Conservation (phyloP, 2,329 filamentous ascomycete species). For the Aspergillus hiratsukae region DNA sequence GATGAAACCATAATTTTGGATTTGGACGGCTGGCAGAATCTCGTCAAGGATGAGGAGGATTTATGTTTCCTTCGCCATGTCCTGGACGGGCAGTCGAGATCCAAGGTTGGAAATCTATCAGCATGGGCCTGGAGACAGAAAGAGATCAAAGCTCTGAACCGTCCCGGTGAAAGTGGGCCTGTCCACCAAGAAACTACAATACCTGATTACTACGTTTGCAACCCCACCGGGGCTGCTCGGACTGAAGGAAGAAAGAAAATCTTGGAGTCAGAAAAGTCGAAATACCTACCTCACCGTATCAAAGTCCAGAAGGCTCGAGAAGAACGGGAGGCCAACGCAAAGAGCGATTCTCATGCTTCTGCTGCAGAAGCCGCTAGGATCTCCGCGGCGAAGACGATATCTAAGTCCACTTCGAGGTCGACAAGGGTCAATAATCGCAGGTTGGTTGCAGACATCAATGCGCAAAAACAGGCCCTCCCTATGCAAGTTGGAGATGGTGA, state of each 20-base stretch:
- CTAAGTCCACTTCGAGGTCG: constrained; percentile 85
- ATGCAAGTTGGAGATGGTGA: constrained; percentile 77
- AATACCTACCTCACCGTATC: constrained; percentile 95
- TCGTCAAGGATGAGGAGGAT: constrained; percentile 67
- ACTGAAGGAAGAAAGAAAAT: constrained; percentile 96
- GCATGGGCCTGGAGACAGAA: constrained; percentile 70
- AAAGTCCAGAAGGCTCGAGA: constrained; percentile 89
- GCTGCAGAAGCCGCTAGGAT: constrained; percentile 69
- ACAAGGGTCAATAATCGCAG: constrained; percentile 95
- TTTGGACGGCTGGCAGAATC: constrained; percentile 65
- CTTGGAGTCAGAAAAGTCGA: constrained; percentile 93
- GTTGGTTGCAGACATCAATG: constrained; percentile 88
- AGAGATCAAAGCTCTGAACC: constrained; percentile 66
- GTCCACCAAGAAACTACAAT: constrained; percentile 52
- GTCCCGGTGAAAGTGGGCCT: constrained; percentile 52
- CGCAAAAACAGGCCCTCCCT: constrained; percentile 72
- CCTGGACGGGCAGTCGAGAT: constrained; percentile 44
- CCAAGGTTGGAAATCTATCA: constrained; percentile 53
- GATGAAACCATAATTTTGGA: constrained; percentile 61
- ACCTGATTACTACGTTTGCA: constrained; percentile 75
- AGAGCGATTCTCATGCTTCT: constrained; percentile 60
- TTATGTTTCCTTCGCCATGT: constrained; percentile 53
- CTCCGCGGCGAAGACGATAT: constrained; percentile 71
- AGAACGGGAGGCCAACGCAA: constrained; percentile 71
- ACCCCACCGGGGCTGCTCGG: constrained; percentile 76